Evolutionary conservation across 331 rosid genomes (phyloP).

Genomic region (Malus hybrid): DNA sequence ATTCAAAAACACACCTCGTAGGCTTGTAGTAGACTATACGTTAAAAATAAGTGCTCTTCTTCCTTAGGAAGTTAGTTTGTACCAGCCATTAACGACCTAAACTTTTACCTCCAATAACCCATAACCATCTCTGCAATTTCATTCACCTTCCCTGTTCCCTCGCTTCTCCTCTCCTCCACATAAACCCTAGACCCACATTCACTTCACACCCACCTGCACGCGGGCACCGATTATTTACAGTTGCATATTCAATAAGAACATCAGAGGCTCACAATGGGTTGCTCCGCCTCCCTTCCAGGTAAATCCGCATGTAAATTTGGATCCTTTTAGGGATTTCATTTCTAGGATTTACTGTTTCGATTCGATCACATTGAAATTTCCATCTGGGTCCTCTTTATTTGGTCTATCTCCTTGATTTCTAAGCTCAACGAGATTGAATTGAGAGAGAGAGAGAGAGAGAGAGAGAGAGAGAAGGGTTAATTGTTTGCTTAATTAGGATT

Average conservation of each 20-base stretch:
- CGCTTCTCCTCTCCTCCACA: not conserved
- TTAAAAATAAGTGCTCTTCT: not conserved
- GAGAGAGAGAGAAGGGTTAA: not conserved
- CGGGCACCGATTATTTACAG: not conserved
- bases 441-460: not conserved
- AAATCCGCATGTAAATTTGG: not conserved
- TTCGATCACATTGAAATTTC: not conserved
- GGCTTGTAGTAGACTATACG: too few species aligned
- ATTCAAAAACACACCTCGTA: too few species aligned
- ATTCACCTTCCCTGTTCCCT: not conserved
- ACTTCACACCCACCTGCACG: not conserved
- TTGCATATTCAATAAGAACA: not conserved
- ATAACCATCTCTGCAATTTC: not conserved
- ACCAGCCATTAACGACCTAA: constrained; percentile 16
- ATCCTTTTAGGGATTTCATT: not conserved
- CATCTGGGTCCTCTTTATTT: not conserved
- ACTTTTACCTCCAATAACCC: not conserved
- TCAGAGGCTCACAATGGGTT: constrained; percentile 51
- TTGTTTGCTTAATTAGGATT: constrained; percentile 6
- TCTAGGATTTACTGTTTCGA: not conserved
- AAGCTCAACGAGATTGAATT: constrained; percentile 4
- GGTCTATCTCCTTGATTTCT: constrained; percentile 1
- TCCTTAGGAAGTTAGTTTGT: not conserved
- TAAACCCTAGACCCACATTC: not conserved
- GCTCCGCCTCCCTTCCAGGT: constrained; percentile 83